phyloP scores from a whole-genome alignment of 2,329 filamentous ascomycete species.

The Alternaria consortialis region DNA sequence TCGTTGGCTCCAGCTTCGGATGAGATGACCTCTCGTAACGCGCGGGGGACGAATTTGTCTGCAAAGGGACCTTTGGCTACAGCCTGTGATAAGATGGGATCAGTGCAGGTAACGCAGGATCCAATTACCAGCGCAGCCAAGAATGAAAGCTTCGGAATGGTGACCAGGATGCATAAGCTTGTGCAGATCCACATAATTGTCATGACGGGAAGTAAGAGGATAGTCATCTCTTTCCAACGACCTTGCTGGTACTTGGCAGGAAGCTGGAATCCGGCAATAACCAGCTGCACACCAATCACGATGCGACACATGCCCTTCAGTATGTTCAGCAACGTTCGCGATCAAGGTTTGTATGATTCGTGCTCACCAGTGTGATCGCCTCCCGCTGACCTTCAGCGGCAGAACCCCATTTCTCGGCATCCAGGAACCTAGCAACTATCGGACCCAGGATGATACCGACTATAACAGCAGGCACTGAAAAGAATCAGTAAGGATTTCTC shows the following conservation, averaged over 20 bases:
- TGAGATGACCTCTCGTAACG: slow-evolving; percentile 68
- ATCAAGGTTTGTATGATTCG: background rate
- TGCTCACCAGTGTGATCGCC: slow-evolving; percentile 54
- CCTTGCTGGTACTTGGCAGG: slow-evolving; percentile 64
- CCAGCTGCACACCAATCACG: slow-evolving; percentile 69
- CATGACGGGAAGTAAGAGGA: slow-evolving; percentile 68
- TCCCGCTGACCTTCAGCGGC: slow-evolving; percentile 45
- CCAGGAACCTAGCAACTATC: slow-evolving; percentile 62
- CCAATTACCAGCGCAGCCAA: slow-evolving; percentile 63
- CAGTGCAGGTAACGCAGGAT: slow-evolving; percentile 69
- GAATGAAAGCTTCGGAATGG: slow-evolving; percentile 64
- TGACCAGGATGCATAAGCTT: slow-evolving; percentile 64
- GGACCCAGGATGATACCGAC: slow-evolving; percentile 66
- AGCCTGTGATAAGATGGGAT: slow-evolving; percentile 69
- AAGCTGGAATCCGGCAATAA: slow-evolving; percentile 70
- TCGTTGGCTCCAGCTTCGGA: slow-evolving; percentile 70
- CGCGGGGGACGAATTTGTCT: slow-evolving; percentile 67
- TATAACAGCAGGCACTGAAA: slow-evolving; percentile 55
- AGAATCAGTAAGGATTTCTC: slow-evolving; percentile 1
- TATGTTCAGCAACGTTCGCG: background rate
- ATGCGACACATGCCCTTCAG: slow-evolving; percentile 62
- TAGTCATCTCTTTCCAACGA: slow-evolving; percentile 63
- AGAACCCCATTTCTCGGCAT: slow-evolving; percentile 53
- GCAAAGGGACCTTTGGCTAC: slow-evolving; percentile 70
- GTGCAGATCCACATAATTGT: slow-evolving; percentile 69